phyloP scores from a whole-genome alignment of 495 filamentous ascomycete genomes.

The Penicillium bialowiezense region DNA sequence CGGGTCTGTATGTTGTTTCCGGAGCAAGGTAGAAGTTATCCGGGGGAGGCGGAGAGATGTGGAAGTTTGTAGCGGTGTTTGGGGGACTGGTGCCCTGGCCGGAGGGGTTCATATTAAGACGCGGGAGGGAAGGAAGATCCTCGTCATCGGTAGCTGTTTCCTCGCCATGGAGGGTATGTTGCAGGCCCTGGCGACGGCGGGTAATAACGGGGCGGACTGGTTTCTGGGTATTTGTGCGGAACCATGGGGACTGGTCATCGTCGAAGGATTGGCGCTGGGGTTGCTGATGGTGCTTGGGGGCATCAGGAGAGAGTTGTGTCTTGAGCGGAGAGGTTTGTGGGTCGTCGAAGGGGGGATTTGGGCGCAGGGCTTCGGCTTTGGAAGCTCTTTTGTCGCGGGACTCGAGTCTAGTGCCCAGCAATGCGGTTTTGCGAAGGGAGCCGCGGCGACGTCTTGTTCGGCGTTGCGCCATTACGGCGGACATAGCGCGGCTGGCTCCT shows the following conservation, averaged over 20 bases:
- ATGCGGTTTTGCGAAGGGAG: slow-evolving; percentile 74
- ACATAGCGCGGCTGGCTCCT: slow-evolving; percentile 49
- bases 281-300: slow-evolving; percentile 1
- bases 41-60: slow-evolving; percentile 53
- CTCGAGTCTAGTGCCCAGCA: slow-evolving; percentile 64
- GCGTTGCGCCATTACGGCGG: slow-evolving; percentile 53
- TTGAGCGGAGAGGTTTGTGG: slow-evolving; percentile 7
- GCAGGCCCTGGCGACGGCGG: slow-evolving; percentile 30
- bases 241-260: slow-evolving; percentile 27
- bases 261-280: slow-evolving; percentile 16
- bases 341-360: slow-evolving; percentile 25
- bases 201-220: slow-evolving; percentile 17
- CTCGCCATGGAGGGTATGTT: slow-evolving; percentile 59
- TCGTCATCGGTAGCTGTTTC: slow-evolving; percentile 79
- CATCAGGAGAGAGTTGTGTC: slow-evolving; percentile 19
- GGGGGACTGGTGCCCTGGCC: slow-evolving; percentile 23
- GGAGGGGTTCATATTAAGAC: slow-evolving; percentile 27
- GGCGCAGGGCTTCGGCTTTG: slow-evolving; percentile 36
- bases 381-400: slow-evolving; percentile 45
- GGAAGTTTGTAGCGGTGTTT: slow-evolving; percentile 17
- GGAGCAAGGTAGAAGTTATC: slow-evolving; percentile 63
- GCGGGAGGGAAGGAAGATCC: slow-evolving; percentile 60
- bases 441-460: slow-evolving; percentile 74
- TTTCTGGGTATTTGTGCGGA: slow-evolving; percentile 22
- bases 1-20: slow-evolving; percentile 32